phyloP scores from a whole-genome alignment of 2,329 filamentous ascomycete genomes.

The Phaeoacremonium minimum region DNA sequence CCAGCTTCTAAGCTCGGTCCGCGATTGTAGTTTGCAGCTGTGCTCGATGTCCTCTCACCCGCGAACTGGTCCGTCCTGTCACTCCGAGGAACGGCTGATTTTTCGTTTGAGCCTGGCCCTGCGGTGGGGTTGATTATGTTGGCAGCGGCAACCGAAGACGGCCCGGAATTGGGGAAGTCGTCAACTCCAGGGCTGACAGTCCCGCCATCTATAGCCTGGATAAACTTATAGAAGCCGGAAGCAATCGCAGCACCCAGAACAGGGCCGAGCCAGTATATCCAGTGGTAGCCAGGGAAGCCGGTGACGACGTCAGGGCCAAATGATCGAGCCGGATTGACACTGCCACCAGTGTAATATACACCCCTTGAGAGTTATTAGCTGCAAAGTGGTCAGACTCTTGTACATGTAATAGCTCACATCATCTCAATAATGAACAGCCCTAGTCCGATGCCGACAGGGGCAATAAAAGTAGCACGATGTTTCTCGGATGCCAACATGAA shows the following conservation, averaged over 20 bases:
- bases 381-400: background rate
- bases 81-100: too few relatives aligned
- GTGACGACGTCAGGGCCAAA: conserved; percentile 42
- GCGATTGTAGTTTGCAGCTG: too few relatives aligned
- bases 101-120: too few relatives aligned
- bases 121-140: too few relatives aligned
- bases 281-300: conserved; percentile 39
- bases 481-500: conserved; percentile 71
- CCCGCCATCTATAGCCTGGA: conserved; percentile 46
- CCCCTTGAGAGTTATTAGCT: conserved; percentile 15
- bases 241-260: conserved; percentile 44
- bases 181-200: background rate
- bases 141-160: too few relatives aligned
- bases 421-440: conserved; percentile 60
- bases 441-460: conserved; percentile 68
- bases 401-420: conserved; percentile 16
- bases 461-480: conserved; percentile 67
- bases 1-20: too few relatives aligned
- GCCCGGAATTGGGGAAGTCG: background rate
- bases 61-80: too few relatives aligned
- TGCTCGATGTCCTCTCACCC: too few relatives aligned
- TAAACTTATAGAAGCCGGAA: conserved; percentile 41
- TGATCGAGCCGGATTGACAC: conserved; percentile 46
- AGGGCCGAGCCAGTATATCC: conserved; percentile 54
- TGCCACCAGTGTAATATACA: conserved; percentile 42